phyloP scores from a whole-genome alignment of 2,329 filamentous ascomycete genomes.

The Thielaviopsis populi region DNA sequence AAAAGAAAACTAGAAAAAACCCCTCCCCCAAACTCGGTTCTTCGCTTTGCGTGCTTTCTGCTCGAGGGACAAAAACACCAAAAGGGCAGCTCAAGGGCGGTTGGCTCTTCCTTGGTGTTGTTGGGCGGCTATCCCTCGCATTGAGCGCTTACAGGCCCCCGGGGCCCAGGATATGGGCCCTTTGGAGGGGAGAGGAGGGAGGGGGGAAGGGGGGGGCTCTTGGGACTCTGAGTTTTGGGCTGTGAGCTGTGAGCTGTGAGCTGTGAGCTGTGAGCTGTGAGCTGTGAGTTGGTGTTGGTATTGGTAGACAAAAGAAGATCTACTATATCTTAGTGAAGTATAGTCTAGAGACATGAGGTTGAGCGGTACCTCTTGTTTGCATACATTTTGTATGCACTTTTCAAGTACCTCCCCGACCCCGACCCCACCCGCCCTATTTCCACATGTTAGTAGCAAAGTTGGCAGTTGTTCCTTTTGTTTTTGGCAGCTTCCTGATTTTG shows the following conservation, averaged over 20 bases:
- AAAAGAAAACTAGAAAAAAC: no score
- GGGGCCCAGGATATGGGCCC: background rate
- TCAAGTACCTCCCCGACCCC: background rate
- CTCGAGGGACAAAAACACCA: background rate
- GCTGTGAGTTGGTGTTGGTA: no score
- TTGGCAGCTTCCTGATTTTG: background rate
- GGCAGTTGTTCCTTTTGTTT: background rate
- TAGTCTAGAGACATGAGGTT: no score
- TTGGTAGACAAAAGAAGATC: no score
- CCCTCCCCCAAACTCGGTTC: no score
- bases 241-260: no score
- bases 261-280: no score
- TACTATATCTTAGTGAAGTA: no score
- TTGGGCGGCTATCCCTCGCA: conserved; percentile 6
- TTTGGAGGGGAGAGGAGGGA: background rate
- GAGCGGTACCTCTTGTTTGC: background rate
- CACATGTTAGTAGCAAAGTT: background rate
- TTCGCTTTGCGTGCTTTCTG: no score
- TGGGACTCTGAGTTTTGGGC: no score
- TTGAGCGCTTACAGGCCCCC: conserved; percentile 2
- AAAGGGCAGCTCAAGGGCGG: background rate
- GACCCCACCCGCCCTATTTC: background rate
- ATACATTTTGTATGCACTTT: background rate
- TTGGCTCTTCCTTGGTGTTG: background rate
- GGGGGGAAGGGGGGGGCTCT: no score